Base-by-base conservation (phyloP, 257 asterid genomes). In the Ilex aquifolium region DNA sequence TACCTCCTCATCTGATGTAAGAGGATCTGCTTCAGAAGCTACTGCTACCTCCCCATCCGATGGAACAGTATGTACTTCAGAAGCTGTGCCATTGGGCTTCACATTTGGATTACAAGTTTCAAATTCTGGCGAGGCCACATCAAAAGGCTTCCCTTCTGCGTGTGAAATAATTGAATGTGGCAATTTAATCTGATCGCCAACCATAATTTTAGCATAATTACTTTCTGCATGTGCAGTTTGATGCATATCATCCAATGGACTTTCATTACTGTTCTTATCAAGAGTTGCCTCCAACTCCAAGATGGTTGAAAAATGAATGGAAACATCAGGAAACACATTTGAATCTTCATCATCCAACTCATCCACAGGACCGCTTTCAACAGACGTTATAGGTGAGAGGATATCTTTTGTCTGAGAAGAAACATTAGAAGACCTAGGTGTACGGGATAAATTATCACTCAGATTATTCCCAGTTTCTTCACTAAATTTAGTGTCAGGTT, bases 291-390 rank as follows among this genome's bases (percentile, higher is more conserved):
- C 73, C 62, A 53, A 7, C 52, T 62, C 73, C 62, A 53, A 7
- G 7, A 62, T 65, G 61, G 50, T 56, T 11, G 64, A 49, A 16
- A 31, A 44, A 52, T 61, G 39, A 75, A 59, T 67, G 52, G 71
- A 39, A 70, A 27, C 70, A 65, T 58, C 65, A 40, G 42, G 54
- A 44, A n/a, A 72, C 8, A 59, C 62, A 65, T 62, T 70, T 39
- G 44, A 67, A 31, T 44, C 44, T 72, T 70, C 77, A 53, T 65
- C 48, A 60, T 66, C 76, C 65, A 65, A 54, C 59, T 57, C 80
- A 75, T 71, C 76, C 63, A 68, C 46, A 66, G 51, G 59, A 36
- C 69, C 69, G 60, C 67, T 72, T 63, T 69, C 77, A 64, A 73
- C 65, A 72, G 71, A 76, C 65, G 40, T 59, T 61, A 61, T 69